Base-by-base conservation (phyloP, 116 monocot genomes). In the Thalassia testudinum region DNA sequence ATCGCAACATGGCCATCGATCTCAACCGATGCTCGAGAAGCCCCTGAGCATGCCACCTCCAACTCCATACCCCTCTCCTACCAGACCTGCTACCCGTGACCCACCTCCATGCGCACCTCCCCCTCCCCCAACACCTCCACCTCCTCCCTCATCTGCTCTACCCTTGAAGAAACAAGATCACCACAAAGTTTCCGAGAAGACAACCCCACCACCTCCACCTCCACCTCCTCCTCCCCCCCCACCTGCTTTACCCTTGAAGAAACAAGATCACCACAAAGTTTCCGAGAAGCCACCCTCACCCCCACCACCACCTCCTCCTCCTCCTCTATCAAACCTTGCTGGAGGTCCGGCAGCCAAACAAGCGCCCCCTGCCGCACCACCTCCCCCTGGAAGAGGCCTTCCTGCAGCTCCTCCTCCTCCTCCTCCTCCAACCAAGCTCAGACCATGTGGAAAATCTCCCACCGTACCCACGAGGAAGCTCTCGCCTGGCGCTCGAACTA, bases 361-460 rank as follows among this genome's bases (percentile, higher is more conserved):
- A 20, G 52, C 58, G 14, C 62, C 54, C 6, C 72, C 54, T 12
- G 57, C 67, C 0, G 57, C 66, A 5, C 66, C 71, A 24, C 77
- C 72, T 28, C 67, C 52, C 1, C 63, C 60, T 4, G 43, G 34
- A 27, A 26, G 43, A 58, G 56, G 19, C 7, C 27, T 21, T 18
- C 59, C 50, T 11, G 27, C 47, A 34, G 47, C 53, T 49, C 73
- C 69, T 21, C 66, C 71, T 18, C 75, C 76, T 47, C 76, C 80
- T 20, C 74, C 70, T 21, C 62, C 50, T 19, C 60, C 64, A 28
- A 54, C 30, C 30, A 34, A 34, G 30, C 10, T 34, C 10, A 10
- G 67, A 47, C 60, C 62, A 14, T 53, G 50, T 54, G 57, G 66
- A 24, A 67, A 50, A 42, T 66, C 85, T 24, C 24, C 23, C 17